Conservation (phyloP, 768 basidiomycete genomes). For the Podaxis pistillaris region DNA sequence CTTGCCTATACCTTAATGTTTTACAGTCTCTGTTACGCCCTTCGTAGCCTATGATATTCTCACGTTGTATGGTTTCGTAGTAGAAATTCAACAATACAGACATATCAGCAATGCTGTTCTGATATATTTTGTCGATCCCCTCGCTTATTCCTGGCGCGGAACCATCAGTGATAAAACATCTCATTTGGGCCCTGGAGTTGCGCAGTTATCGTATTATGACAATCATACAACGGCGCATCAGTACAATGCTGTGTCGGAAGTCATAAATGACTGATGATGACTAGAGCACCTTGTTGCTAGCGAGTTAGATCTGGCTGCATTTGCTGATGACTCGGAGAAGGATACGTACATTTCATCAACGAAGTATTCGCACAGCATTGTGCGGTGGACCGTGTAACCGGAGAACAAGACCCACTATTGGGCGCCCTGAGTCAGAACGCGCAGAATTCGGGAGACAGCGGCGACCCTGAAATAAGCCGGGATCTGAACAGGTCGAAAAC, state of each 20-base stretch:
- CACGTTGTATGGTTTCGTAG: background rate
- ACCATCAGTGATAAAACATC: conserved; percentile 10
- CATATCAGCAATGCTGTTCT: background rate
- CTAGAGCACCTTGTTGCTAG: conserved; percentile 4
- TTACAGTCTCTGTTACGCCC: background rate
- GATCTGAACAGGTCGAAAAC: background rate
- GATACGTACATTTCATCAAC: background rate
- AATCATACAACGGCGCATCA: conserved; percentile 7
- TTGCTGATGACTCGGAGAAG: background rate
- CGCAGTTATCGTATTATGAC: background rate
- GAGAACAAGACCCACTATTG: background rate
- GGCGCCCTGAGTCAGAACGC: background rate
- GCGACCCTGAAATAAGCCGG: background rate
- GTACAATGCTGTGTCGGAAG: conserved; percentile 3
- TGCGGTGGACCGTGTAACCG: background rate
- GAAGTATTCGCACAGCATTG: conserved; percentile 5
- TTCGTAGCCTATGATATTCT: background rate
- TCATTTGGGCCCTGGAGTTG: background rate
- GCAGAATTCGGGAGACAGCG: background rate
- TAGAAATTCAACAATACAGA: background rate
- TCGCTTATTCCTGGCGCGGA: conserved; percentile 1
- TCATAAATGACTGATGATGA: conserved; percentile 9
- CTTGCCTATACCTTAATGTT: conserved; percentile 11
- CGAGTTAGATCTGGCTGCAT: background rate
- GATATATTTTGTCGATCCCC: background rate